phyloP scores from a whole-genome alignment of 2,329 filamentous ascomycete genomes.

The Alternaria triticina region DNA sequence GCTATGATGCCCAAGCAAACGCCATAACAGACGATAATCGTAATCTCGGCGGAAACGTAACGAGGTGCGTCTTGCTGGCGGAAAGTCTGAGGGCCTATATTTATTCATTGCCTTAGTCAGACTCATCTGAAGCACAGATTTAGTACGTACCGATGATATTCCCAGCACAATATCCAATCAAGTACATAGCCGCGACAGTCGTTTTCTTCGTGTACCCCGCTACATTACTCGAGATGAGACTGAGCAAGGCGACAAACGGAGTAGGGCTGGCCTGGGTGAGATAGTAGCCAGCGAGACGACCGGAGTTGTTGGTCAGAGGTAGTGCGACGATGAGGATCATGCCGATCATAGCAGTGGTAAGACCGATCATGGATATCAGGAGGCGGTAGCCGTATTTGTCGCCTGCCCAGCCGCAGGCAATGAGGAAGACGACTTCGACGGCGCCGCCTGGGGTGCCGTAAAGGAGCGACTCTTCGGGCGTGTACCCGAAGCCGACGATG shows the following conservation, averaged over 20 bases:
- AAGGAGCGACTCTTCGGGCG: slow-evolving; percentile 65
- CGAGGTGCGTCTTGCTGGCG: slow-evolving; percentile 47
- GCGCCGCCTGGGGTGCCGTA: slow-evolving; percentile 71
- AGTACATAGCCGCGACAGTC: slow-evolving; percentile 60
- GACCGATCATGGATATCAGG: slow-evolving; percentile 60
- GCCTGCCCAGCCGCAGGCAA: slow-evolving; percentile 63
- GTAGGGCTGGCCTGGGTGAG: slow-evolving; percentile 66
- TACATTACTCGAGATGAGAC: slow-evolving; percentile 68
- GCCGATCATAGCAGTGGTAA: slow-evolving; percentile 63
- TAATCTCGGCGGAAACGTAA: slow-evolving; percentile 69
- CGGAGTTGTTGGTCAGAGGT: slow-evolving; percentile 63
- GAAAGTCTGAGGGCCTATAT: slow-evolving; percentile 52
- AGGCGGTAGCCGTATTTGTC: slow-evolving; percentile 64
- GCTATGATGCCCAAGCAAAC: slow-evolving; percentile 61
- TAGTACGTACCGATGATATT: slow-evolving; percentile 43
- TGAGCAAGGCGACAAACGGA: slow-evolving; percentile 68
- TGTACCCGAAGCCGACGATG: slow-evolving; percentile 70
- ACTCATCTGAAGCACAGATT: rapidly evolving
- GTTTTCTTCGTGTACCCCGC: slow-evolving; percentile 67
- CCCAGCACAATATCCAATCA: slow-evolving; percentile 51
- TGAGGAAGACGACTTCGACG: slow-evolving; percentile 66
- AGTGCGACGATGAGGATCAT: slow-evolving; percentile 70
- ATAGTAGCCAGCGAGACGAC: slow-evolving; percentile 70
- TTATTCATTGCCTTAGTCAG: slow-evolving; percentile 35
- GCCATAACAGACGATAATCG: slow-evolving; percentile 65